These are phyloP conservation scores for Hanseniaspora clermontiae DNA, from an alignment of 805 yeast genomes.

Conservation along the genomic window DNA sequence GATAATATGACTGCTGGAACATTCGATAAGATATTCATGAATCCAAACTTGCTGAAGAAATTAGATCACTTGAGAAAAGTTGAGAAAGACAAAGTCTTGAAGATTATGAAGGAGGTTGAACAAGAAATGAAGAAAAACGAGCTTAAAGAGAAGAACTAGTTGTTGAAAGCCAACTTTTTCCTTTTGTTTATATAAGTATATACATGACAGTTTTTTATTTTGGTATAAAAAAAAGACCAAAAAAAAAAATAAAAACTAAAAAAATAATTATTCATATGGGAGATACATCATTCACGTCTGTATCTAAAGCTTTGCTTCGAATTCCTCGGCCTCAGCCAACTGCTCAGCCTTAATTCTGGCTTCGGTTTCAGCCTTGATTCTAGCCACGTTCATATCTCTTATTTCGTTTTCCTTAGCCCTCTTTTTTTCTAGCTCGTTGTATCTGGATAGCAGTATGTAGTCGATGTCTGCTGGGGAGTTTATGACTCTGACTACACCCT, in stretches of 20 bases:
- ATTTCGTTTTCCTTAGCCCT: background rate
- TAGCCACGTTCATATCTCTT: background rate
- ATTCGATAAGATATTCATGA: slow-evolving; percentile 38
- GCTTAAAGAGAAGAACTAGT: slow-evolving; percentile 60
- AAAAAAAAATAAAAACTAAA: no score
- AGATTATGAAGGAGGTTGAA: slow-evolving; percentile 49
- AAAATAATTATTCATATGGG: background rate
- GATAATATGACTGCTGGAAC: slow-evolving; percentile 43
- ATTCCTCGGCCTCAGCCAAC: background rate
- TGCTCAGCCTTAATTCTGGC: background rate
- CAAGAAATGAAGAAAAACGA: slow-evolving; percentile 71
- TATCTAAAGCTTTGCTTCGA: background rate
- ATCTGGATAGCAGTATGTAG: slow-evolving; percentile 4
- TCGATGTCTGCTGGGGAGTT: background rate
- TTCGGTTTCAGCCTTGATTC: background rate
- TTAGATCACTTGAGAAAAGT: slow-evolving; percentile 62
- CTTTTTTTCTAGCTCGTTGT: slow-evolving; percentile 6
- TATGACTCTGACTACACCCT: slow-evolving; percentile 3
- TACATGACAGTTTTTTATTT: background rate
- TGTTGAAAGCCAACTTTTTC: slow-evolving; percentile 53
- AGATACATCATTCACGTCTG: no score
- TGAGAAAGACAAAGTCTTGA: slow-evolving; percentile 58
- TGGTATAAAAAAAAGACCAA: background rate
- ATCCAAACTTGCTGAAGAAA: slow-evolving; percentile 66
- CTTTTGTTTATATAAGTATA: slow-evolving; percentile 34